Conservation (phyloP, 495 filamentous ascomycete species). For the Aspergillus panamensis region DNA sequence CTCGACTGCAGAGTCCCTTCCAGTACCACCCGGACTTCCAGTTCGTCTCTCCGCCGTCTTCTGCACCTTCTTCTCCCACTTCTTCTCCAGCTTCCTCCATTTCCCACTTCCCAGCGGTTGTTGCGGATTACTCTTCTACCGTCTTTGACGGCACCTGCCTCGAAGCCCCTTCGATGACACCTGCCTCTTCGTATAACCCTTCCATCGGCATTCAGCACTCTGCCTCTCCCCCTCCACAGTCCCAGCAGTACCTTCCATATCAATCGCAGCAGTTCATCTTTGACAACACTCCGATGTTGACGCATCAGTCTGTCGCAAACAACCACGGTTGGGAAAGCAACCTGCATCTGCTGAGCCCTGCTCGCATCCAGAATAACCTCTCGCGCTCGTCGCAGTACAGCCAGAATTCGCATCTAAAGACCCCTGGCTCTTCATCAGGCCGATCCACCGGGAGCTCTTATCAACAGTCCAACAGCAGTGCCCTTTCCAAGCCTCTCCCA, state of each 20-base stretch:
- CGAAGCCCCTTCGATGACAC: constrained; percentile 49
- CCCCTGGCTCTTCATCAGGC: constrained; percentile 33
- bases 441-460: constrained; percentile 36
- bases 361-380: constrained; percentile 32
- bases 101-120: constrained; percentile 30
- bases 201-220: constrained; percentile 37
- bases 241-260: constrained; percentile 21
- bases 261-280: constrained; percentile 29
- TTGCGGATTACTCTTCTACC: constrained; percentile 25
- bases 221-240: constrained; percentile 34
- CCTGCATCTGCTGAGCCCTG: constrained; percentile 40
- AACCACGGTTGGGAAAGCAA: constrained; percentile 44
- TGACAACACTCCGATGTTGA: constrained; percentile 43
- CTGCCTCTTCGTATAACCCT: constrained; percentile 44
- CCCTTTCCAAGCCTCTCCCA: constrained; percentile 40
- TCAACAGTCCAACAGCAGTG: constrained; percentile 24
- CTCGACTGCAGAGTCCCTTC: constrained; percentile 38
- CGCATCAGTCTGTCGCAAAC: constrained; percentile 37
- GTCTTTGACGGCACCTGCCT: constrained; percentile 35
- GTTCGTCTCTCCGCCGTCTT: constrained; percentile 42
- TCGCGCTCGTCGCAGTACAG: constrained; percentile 15
- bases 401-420: constrained; percentile 34
- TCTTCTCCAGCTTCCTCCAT: constrained; percentile 43
- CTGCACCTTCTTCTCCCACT: constrained; percentile 39
- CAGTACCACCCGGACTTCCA: constrained; percentile 34